Percentiles rank a stretch among this genome's conserved stretches.
Evolutionary conservation across 139 green algal species (phyloP).

Genomic region (Medakamo hakoo): DNA sequence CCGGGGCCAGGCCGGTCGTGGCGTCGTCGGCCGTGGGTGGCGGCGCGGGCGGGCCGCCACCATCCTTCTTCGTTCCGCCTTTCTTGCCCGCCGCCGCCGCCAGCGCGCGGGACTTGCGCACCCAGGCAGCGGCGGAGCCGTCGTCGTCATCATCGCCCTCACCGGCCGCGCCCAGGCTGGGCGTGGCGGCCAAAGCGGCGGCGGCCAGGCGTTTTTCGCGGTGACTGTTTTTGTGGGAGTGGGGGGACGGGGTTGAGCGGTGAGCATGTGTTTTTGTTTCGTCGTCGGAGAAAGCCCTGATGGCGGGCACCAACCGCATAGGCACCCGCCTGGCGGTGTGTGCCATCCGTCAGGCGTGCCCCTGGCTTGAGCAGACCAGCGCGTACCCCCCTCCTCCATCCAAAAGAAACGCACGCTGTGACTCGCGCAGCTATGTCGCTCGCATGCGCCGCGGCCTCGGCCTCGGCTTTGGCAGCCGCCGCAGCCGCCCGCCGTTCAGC

Average conservation of each 20-base stretch:
- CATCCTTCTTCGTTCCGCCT: not conserved
- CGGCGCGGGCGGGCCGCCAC: too few relatives aligned
- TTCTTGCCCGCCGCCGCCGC: not conserved
- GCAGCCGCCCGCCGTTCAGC: not conserved
- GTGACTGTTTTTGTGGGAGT: not conserved
- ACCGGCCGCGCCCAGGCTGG: too few relatives aligned
- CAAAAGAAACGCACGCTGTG: slow-evolving; percentile 15
- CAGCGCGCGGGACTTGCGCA: not conserved
- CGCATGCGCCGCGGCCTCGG: slow-evolving; percentile 12
- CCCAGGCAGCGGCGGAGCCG: not conserved
- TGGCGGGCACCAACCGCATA: not conserved
- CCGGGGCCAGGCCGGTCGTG: not conserved
- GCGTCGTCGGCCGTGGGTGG: slow-evolving; percentile 4
- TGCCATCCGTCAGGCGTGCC: too few relatives aligned
- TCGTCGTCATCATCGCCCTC: not conserved
- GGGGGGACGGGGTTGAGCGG: not conserved
- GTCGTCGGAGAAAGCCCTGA: not conserved
- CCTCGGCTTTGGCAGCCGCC: slow-evolving; percentile 6
- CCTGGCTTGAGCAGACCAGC: too few relatives aligned
- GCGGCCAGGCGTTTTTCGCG: not conserved
- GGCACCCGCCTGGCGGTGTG: too few relatives aligned
- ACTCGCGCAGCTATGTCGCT: slow-evolving; percentile 16
- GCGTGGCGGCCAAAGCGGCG: not conserved
- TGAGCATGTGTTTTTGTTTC: too few relatives aligned
- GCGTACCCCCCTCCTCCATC: not conserved